Conservation (phyloP, 108 stramenopile genomes). For the Epithemia pelagica region DNA sequence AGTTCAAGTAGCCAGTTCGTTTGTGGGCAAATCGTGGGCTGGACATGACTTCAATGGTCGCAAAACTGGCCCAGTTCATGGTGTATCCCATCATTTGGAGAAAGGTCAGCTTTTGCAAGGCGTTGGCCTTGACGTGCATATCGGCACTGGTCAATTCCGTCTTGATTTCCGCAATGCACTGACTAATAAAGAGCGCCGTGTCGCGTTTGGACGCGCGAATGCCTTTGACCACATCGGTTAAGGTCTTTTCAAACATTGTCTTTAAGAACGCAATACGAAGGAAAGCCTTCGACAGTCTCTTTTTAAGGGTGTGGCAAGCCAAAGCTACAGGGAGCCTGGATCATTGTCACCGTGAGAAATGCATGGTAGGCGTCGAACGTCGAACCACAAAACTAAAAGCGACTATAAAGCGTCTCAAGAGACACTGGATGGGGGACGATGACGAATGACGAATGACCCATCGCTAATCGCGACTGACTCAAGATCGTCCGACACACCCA, state of each 20-base stretch:
- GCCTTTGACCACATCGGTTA: conserved; percentile 95
- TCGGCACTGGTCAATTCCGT: conserved; percentile 88
- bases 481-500: too few species aligned
- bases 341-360: too few species aligned
- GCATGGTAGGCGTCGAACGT: too few species aligned
- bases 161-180: conserved; percentile 95
- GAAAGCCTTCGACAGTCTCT: too few species aligned
- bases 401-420: too few species aligned
- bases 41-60: conserved; percentile 91
- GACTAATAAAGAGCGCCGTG: conserved; percentile 87
- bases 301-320: too few species aligned
- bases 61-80: conserved; percentile 94
- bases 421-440: too few species aligned
- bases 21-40: conserved; percentile 9
- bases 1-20: background rate
- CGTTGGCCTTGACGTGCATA: conserved; percentile 88
- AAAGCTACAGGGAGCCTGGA: too few species aligned
- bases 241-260: conserved; percentile 95
- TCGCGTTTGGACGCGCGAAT: conserved; percentile 95
- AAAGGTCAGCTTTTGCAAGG: conserved; percentile 95
- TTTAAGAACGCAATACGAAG: too few species aligned
- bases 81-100: conserved; percentile 97
- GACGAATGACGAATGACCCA: too few species aligned
- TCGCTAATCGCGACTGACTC: too few species aligned
- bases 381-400: too few species aligned